phyloP scores from a whole-genome alignment of 2,329 filamentous ascomycete genomes.

The Cercospora zeina region DNA sequence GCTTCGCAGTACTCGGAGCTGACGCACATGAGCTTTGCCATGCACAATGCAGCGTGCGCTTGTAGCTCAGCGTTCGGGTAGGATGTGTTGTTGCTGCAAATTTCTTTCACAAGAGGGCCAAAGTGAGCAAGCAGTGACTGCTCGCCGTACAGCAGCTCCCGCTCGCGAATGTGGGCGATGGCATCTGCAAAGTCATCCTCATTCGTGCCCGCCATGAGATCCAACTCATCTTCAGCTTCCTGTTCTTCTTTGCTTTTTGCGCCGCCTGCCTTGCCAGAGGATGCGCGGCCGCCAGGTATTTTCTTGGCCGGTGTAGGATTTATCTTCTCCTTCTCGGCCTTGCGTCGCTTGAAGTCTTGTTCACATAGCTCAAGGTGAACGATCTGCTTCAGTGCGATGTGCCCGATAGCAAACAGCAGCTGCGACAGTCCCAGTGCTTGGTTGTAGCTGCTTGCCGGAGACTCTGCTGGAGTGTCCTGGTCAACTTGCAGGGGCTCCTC shows the following conservation, averaged over 20 bases:
- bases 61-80: slow-evolving; percentile 90
- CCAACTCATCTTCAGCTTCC: slow-evolving; percentile 81
- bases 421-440: slow-evolving; percentile 76
- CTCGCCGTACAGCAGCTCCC: slow-evolving; percentile 78
- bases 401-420: slow-evolving; percentile 89
- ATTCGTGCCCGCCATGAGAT: slow-evolving; percentile 93
- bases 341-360: slow-evolving; percentile 94
- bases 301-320: slow-evolving; percentile 34
- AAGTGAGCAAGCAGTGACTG: slow-evolving; percentile 85
- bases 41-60: slow-evolving; percentile 86
- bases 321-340: slow-evolving; percentile 81
- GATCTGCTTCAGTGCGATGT: slow-evolving; percentile 98
- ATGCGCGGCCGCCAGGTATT: slow-evolving; percentile 37
- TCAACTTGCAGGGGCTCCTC: slow-evolving; percentile 30
- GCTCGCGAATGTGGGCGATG: slow-evolving; percentile 79
- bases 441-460: slow-evolving; percentile 23
- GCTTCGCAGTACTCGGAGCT: slow-evolving; percentile 93
- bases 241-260: slow-evolving; percentile 50
- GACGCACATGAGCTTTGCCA: slow-evolving; percentile 98
- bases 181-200: slow-evolving; percentile 91
- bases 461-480: slow-evolving; percentile 29
- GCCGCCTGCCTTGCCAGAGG: slow-evolving; percentile 48
- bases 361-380: slow-evolving; percentile 98
- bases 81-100: slow-evolving; percentile 90
- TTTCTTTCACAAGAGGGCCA: slow-evolving; percentile 85